Evolutionary conservation across 1,139 yeast genomes (phyloP), one percentile per base, ranked within the genome.

Genomic region (Meyerozyma elateridarum): DNA sequence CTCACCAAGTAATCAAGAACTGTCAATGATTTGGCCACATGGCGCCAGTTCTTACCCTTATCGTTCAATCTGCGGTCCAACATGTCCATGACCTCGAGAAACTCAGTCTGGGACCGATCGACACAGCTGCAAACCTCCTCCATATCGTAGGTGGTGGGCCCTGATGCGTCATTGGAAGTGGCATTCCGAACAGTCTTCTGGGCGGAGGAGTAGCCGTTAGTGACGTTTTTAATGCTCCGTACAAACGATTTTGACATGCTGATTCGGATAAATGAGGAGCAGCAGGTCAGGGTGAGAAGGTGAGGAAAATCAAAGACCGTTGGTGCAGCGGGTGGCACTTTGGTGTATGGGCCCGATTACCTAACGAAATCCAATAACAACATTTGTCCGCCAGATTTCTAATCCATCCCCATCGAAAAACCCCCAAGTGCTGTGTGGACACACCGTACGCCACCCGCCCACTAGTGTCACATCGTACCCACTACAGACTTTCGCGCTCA

Each of bases 41-140:
- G 99, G 45, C 96, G 76, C 98, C 98, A 91, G 61, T 91, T 85
- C 57, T 89, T 91, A 38, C 98, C 98, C 65, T 89, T 89, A 53
- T 91, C 98, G 52, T 91, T 91, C 47, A 93, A 68, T 44, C 99
- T 74, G 46, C 89, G 79, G 60, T 89, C 98, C 34, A 91, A 61
- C 87, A 93, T 88, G 52, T 91, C 97, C 95, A 91, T 85, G 30
- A 91, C 78, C 50, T 89, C 96, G 51, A 87, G 72, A 46, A 89
- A 79, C 46, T 87, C 95, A 6, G 85, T 79, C 43, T 72, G 73
- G 7, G 68, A 68, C 44, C 79, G 83, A 53, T 76, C 83, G 2
- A 96, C 84, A 46, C 74, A 68, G 36, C 76, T 72, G 8, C 95
- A 82, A 22, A 91, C 70, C 37, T 87, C 96, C 45, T 85, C 89